Conservation (phyloP, 345 rosid species). For the Psidium guajava region DNA sequence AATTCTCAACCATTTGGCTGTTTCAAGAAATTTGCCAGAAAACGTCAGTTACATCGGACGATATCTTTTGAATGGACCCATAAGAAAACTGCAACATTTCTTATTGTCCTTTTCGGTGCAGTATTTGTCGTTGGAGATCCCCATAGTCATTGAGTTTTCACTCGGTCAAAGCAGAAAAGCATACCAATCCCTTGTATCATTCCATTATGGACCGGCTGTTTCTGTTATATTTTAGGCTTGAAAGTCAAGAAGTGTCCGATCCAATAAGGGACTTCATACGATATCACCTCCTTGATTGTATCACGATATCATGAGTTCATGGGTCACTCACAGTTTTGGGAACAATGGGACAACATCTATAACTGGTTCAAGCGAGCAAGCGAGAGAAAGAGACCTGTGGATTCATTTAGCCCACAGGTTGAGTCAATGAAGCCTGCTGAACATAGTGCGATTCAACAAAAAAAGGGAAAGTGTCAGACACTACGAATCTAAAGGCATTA, state of each 20-base stretch:
- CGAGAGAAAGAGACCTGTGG: constrained; percentile 15
- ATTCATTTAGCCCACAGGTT: constrained; percentile 10
- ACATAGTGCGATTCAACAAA: constrained; percentile 29
- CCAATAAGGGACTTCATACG: background rate
- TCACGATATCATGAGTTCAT: background rate
- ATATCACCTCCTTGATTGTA: background rate
- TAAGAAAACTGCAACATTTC: background rate
- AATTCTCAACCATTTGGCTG: background rate
- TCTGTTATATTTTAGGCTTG: background rate
- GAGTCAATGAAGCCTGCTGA: constrained; percentile 20
- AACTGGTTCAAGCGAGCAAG: background rate
- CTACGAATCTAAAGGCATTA: too few relatives aligned
- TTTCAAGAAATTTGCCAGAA: background rate
- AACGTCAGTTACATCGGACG: background rate
- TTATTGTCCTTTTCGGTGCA: background rate
- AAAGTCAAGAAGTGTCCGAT: background rate
- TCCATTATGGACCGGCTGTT: background rate
- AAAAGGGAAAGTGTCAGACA: background rate
- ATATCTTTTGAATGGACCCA: background rate
- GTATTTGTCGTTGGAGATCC: background rate
- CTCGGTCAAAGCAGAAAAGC: background rate
- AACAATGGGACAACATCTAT: background rate
- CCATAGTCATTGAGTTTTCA: background rate
- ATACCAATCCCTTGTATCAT: background rate
- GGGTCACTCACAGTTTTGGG: background rate